Evolutionary conservation across 495 filamentous ascomycete species (phyloP).

Genomic region (Xylaria castorea): DNA sequence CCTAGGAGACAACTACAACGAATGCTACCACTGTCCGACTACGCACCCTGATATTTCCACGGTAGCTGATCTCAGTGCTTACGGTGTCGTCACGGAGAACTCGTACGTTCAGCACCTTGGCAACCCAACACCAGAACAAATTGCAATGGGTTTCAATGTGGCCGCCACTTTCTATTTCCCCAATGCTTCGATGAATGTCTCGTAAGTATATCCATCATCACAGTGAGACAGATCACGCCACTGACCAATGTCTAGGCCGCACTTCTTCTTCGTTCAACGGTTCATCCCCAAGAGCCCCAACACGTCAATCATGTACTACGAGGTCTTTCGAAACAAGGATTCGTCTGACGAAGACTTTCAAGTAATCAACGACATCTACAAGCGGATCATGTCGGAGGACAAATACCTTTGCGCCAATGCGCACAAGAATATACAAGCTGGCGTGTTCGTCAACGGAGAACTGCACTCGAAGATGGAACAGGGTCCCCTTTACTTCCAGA

Average conservation of each 20-base stretch:
- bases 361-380: conserved; percentile 49
- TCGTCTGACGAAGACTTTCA: conserved; percentile 53
- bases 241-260: conserved; percentile 41
- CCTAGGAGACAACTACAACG: conserved; percentile 57
- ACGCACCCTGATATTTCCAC: conserved; percentile 55
- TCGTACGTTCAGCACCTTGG: conserved; percentile 53
- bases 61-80: conserved; percentile 51
- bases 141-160: conserved; percentile 37
- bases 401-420: conserved; percentile 50
- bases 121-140: conserved; percentile 44
- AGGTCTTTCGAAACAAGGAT: conserved; percentile 57
- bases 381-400: conserved; percentile 55
- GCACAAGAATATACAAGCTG: conserved; percentile 53
- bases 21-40: conserved; percentile 61
- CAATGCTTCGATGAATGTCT: conserved; percentile 53
- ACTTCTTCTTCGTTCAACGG: conserved; percentile 58
- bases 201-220: conserved; percentile 45
- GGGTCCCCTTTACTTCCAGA: conserved; percentile 56
- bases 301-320: conserved; percentile 50
- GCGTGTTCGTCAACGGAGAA: conserved; percentile 55
- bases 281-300: conserved; percentile 51
- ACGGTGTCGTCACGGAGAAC: conserved; percentile 50
- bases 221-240: conserved; percentile 1
- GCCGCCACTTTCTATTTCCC: conserved; percentile 56
- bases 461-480: conserved; percentile 54